phyloP scores from a whole-genome alignment of 2,329 filamentous ascomycete genomes.

The Uncinocarpus reesii region DNA sequence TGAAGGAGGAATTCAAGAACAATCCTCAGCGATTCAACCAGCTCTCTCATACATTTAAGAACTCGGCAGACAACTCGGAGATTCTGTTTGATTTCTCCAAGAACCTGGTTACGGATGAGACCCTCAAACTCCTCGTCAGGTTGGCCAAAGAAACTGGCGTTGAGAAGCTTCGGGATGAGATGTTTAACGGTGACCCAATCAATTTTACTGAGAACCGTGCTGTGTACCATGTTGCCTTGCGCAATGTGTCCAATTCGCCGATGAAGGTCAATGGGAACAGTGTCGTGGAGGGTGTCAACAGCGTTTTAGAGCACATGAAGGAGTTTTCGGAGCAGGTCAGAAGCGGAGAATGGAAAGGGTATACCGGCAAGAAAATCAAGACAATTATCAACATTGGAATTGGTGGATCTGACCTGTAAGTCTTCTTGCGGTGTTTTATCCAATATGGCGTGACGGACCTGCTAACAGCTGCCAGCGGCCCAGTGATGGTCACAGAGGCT shows the following conservation, averaged over 20 bases:
- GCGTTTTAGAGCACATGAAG: slow-evolving; percentile 93
- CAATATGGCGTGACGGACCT: not conserved
- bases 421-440: not conserved
- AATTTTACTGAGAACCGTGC: slow-evolving; percentile 97
- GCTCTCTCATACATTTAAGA: slow-evolving; percentile 76
- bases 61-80: slow-evolving; percentile 65
- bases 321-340: slow-evolving; percentile 92
- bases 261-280: slow-evolving; percentile 82
- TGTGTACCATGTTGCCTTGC: slow-evolving; percentile 88
- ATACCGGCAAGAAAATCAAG: slow-evolving; percentile 91
- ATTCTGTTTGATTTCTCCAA: slow-evolving; percentile 98
- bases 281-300: slow-evolving; percentile 86
- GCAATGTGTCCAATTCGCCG: slow-evolving; percentile 74
- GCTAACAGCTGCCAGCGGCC: slow-evolving; percentile 50
- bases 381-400: slow-evolving; percentile 97
- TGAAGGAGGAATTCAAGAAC: slow-evolving; percentile 85
- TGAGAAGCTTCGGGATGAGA: slow-evolving; percentile 87
- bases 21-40: slow-evolving; percentile 83
- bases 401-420: slow-evolving; percentile 94
- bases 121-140: slow-evolving; percentile 72
- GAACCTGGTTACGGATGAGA: slow-evolving; percentile 95
- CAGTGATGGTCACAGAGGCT: slow-evolving; percentile 97
- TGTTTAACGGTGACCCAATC: slow-evolving; percentile 97
- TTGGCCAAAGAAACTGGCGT: slow-evolving; percentile 84
- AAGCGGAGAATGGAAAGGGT: slow-evolving; percentile 93